A percentile compares a stretch with the other conserved stretches of the same genome.
Evolutionary conservation across 2,329 filamentous ascomycete genomes (phyloP).

Genomic region (Xylogone sp.): DNA sequence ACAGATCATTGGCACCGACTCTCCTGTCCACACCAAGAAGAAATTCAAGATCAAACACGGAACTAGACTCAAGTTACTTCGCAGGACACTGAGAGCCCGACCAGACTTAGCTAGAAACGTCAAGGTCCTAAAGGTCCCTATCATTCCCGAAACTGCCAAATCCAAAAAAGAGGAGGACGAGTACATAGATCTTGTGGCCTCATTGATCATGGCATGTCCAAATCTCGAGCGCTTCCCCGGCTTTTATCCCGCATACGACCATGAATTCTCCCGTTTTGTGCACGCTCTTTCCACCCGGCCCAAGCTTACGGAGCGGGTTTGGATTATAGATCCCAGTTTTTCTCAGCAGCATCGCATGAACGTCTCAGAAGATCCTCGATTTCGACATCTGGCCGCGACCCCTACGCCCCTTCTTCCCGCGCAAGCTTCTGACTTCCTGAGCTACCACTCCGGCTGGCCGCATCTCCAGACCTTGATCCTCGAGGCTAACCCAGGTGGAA

Average conservation of each 20-base stretch:
- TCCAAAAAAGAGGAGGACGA: slow-evolving; percentile 34
- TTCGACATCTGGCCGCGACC: slow-evolving; percentile 18
- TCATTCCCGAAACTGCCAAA: slow-evolving; percentile 35
- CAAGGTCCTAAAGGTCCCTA: slow-evolving; percentile 53
- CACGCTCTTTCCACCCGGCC: slow-evolving; percentile 56
- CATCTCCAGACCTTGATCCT: slow-evolving; percentile 53
- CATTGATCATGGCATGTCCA: slow-evolving; percentile 61
- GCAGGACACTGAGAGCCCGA: slow-evolving; percentile 52
- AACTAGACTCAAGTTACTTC: slow-evolving; percentile 51
- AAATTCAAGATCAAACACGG: slow-evolving; percentile 50
- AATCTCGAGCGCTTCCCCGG: slow-evolving; percentile 58
- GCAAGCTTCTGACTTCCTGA: slow-evolving; percentile 41
- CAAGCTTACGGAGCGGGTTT: slow-evolving; percentile 54
- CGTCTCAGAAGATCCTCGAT: slow-evolving; percentile 16
- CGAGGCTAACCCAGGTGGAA: slow-evolving; percentile 54
- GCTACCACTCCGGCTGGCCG: slow-evolving; percentile 51
- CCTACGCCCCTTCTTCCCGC: slow-evolving; percentile 37
- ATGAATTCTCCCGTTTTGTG: slow-evolving; percentile 52
- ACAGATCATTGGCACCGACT: slow-evolving; percentile 55
- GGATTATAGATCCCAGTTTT: slow-evolving; percentile 41
- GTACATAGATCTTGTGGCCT: slow-evolving; percentile 56
- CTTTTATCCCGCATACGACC: slow-evolving; percentile 49
- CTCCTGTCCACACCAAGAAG: slow-evolving; percentile 48
- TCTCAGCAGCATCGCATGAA: slow-evolving; percentile 32
- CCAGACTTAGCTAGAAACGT: slow-evolving; percentile 51